Evolutionary conservation across 2,329 filamentous ascomycete genomes (phyloP).

Genomic region (Raffaelea ambrosiae): DNA sequence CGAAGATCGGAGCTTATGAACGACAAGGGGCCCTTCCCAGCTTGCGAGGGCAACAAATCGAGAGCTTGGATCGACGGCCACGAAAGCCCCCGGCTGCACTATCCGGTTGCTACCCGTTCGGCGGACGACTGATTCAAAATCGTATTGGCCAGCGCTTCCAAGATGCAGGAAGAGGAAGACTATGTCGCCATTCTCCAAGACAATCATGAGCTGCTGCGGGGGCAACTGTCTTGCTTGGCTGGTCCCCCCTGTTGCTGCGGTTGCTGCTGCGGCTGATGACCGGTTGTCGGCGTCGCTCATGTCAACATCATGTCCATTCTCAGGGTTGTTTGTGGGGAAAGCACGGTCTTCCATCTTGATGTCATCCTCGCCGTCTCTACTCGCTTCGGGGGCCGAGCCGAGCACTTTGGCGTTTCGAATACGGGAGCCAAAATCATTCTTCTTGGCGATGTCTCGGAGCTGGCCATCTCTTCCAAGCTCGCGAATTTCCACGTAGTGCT

Average conservation of each 20-base stretch:
- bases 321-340: no score
- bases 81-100: conserved; percentile 52
- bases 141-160: conserved; percentile 33
- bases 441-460: conserved; percentile 67
- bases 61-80: conserved; percentile 72
- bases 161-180: conserved; percentile 65
- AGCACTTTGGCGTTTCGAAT: conserved; percentile 76
- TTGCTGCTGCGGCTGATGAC: background rate
- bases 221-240: conserved; percentile 40
- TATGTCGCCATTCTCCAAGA: conserved; percentile 63
- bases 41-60: conserved; percentile 62
- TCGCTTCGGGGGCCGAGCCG: conserved; percentile 37
- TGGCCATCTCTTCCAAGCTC: conserved; percentile 63
- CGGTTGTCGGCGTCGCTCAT: conserved; percentile 1
- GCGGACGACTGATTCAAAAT: conserved; percentile 54
- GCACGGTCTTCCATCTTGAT: background rate
- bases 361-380: conserved; percentile 17
- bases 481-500: conserved; percentile 72
- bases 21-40: conserved; percentile 58
- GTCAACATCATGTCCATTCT: background rate
- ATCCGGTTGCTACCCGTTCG: conserved; percentile 49
- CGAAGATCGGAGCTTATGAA: conserved; percentile 61
- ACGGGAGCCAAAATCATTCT: conserved; percentile 66
- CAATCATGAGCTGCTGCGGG: conserved; percentile 72
- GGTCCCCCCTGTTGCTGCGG: background rate